phyloP scores from a whole-genome alignment of 441 rosid species.

The Brassica balearica region DNA sequence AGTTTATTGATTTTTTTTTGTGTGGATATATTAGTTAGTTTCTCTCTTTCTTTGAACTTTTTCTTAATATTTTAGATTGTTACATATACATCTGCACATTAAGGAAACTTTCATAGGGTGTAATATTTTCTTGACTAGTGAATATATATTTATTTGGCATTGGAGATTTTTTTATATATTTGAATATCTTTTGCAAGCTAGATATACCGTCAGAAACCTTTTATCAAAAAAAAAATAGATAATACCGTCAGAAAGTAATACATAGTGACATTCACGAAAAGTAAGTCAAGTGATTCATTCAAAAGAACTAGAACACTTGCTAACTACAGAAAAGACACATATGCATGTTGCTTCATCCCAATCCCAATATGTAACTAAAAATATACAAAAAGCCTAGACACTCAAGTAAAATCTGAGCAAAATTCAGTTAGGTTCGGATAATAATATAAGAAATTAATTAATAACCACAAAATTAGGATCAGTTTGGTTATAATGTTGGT shows the following conservation, averaged over 20 bases:
- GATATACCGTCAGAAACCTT: background rate
- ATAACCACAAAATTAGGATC: background rate
- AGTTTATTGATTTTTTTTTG: slow-evolving; percentile 33
- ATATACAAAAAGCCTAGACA: background rate
- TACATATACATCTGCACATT: slow-evolving; percentile 7
- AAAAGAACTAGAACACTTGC: background rate
- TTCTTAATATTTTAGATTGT: slow-evolving; percentile 22
- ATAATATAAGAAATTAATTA: background rate
- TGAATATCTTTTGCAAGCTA: background rate
- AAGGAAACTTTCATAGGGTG: slow-evolving; percentile 5
- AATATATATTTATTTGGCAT: slow-evolving; percentile 5
- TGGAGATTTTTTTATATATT: background rate
- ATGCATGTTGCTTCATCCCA: background rate
- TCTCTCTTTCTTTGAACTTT: slow-evolving; percentile 34
- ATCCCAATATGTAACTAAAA: background rate
- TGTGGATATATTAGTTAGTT: slow-evolving; percentile 29
- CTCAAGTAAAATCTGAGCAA: background rate
- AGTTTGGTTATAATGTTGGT: background rate
- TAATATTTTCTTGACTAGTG: background rate
- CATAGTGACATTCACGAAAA: background rate
- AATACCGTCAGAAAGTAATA: background rate
- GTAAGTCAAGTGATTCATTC: background rate
- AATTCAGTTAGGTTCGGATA: background rate
- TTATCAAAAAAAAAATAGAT: too few relatives aligned
- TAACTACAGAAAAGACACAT: background rate